Conservation (phyloP, 1,284 basidiomycete species). For the Xerocomus minutiporus region DNA sequence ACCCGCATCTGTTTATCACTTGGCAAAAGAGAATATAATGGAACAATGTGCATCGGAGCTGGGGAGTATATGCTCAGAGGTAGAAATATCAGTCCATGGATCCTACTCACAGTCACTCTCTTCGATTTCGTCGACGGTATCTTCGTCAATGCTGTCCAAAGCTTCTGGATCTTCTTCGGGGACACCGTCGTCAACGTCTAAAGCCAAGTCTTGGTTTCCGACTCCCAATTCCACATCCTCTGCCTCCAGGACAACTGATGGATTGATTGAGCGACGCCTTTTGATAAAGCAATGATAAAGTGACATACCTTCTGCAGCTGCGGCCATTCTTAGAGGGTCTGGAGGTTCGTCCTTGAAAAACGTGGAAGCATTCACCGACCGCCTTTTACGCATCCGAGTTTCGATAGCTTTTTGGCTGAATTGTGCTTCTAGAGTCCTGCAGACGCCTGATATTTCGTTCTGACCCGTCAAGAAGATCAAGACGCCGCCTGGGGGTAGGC, state of each 20-base stretch:
- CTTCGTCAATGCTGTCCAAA: conserved; percentile 52
- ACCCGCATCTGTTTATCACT: conserved; percentile 96
- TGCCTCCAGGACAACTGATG: conserved; percentile 58
- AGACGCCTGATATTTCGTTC: conserved; percentile 92
- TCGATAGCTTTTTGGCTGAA: conserved; percentile 70
- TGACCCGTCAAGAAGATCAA: conserved; percentile 98
- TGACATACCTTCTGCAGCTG: conserved; percentile 24
- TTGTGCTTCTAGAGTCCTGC: conserved; percentile 74
- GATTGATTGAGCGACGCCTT: background rate
- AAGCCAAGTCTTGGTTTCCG: conserved; percentile 41
- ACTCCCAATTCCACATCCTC: conserved; percentile 79
- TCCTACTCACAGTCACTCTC: conserved; percentile 56
- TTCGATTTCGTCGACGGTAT: conserved; percentile 51
- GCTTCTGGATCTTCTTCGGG: conserved; percentile 46
- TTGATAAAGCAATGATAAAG: background rate
- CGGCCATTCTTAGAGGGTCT: conserved; percentile 12
- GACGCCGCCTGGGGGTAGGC: conserved; percentile 89
- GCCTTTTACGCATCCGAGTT: conserved; percentile 42
- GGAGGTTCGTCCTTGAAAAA: conserved; percentile 27
- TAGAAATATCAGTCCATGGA: background rate
- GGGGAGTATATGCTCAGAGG: conserved; percentile 25
- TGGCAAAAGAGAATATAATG: conserved; percentile 95
- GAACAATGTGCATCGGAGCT: conserved; percentile 83
- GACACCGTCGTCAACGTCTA: conserved; percentile 54
- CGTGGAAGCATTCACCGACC: conserved; percentile 24